Conservation (phyloP, 129 eudicot species). For the Flaveria sonorensis region DNA sequence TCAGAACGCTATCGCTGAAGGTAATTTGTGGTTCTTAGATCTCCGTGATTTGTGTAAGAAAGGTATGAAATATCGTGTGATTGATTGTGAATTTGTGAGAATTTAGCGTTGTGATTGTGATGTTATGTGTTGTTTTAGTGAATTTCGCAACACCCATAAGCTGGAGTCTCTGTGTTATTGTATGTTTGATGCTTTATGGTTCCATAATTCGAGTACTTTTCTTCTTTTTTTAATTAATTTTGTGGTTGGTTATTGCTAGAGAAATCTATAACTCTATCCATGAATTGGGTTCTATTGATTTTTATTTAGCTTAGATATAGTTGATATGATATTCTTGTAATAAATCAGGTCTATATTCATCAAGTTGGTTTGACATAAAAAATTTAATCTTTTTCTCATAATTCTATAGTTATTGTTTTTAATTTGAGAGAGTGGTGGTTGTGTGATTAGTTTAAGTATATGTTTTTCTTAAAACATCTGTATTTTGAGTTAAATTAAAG, state of each 20-base stretch:
- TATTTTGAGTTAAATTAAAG: neutral
- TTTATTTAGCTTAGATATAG: neutral
- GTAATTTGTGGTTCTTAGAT: slow-evolving; percentile 31
- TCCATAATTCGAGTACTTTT: too few relatives aligned
- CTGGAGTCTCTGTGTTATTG: too few relatives aligned
- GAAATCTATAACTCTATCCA: neutral
- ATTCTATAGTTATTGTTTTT: neutral
- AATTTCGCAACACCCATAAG: neutral
- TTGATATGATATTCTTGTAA: neutral
- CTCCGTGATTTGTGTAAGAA: neutral
- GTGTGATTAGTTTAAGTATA: slow-evolving; percentile 10
- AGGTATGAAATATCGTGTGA: neutral
- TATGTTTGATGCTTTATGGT: too few relatives aligned
- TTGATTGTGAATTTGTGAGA: neutral
- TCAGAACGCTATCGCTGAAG: slow-evolving; percentile 68
- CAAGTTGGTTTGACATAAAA: neutral
- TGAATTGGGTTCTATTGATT: neutral
- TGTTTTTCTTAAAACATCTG: neutral
- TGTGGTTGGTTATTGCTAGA: neutral
- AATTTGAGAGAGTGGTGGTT: slow-evolving; percentile 17
- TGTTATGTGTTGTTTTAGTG: neutral
- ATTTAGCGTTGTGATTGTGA: neutral
- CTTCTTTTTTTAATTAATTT: too few relatives aligned
- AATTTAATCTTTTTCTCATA: neutral
- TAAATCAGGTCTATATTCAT: neutral